Evolutionary conservation across 106 monocot species (phyloP).

Genomic region (Phalaenopsis equestris): DNA sequence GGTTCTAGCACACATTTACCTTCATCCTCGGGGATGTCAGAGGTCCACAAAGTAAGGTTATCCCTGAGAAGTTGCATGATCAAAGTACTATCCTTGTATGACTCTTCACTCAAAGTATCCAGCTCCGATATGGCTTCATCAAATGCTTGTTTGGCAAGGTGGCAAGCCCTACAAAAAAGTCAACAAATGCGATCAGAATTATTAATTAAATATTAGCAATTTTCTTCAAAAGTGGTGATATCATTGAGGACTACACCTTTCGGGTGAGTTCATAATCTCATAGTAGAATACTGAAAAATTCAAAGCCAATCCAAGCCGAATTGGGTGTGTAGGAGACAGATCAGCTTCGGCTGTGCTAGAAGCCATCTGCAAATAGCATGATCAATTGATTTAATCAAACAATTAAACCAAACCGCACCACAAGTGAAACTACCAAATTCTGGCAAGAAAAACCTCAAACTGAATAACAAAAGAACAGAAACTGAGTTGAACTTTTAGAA

Average conservation of each 20-base stretch:
- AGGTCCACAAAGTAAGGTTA: constrained; percentile 39
- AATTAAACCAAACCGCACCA: not conserved
- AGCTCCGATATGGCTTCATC: constrained; percentile 39
- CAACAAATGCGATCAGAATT: not conserved
- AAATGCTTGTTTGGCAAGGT: constrained; percentile 45
- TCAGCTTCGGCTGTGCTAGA: constrained; percentile 24
- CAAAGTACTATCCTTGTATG: constrained; percentile 45
- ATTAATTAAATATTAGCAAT: not conserved
- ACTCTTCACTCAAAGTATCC: constrained; percentile 39
- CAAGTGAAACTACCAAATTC: not conserved
- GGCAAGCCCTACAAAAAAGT: constrained; percentile 29
- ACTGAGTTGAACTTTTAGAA: not conserved
- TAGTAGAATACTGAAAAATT: constrained; percentile 43
- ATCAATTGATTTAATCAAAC: not conserved
- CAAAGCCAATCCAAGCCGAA: constrained; percentile 37
- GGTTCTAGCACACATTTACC: constrained; percentile 6
- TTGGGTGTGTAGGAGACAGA: constrained; percentile 34
- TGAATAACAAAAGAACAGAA: not conserved
- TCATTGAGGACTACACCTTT: constrained; percentile 13
- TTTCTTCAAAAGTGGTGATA: not conserved
- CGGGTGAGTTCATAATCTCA: constrained; percentile 43
- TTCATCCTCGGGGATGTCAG: constrained; percentile 36
- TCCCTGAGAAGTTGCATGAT: constrained; percentile 49
- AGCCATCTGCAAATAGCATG: constrained; percentile 21
- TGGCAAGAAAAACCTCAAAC: not conserved